phyloP scores from a whole-genome alignment of 768 basidiomycete genomes.

The Suillus hirtellus region DNA sequence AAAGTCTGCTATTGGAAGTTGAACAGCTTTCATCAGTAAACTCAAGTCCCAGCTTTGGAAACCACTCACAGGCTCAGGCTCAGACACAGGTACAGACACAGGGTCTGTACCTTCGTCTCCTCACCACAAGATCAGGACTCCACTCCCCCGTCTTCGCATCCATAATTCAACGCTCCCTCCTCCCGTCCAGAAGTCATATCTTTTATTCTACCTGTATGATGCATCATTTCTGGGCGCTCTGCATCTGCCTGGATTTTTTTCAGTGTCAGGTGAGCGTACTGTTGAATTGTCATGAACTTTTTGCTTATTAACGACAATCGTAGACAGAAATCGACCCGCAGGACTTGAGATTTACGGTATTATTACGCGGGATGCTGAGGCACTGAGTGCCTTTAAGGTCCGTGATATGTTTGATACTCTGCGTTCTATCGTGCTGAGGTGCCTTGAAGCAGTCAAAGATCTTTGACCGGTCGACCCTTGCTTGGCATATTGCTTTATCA shows the following conservation, averaged over 20 bases:
- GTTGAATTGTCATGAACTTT: no score
- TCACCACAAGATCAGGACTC: neutral
- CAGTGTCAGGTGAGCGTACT: no score
- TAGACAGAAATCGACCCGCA: neutral
- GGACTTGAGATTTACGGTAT: neutral
- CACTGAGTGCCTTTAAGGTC: neutral
- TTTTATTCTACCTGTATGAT: no score
- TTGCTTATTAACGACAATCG: no score
- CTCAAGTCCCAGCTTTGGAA: no score
- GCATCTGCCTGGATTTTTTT: no score
- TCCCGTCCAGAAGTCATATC: conserved; percentile 20
- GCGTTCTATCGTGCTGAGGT: neutral
- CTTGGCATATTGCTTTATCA: neutral
- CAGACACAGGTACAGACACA: neutral
- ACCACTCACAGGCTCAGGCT: neutral
- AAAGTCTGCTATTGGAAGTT: no score
- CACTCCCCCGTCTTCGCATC: conserved; percentile 11
- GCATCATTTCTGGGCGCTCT: no score
- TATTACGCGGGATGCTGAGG: neutral
- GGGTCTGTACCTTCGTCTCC: neutral
- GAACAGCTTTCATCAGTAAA: no score
- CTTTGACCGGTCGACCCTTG: neutral
- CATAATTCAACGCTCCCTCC: conserved; percentile 25
- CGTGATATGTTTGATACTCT: neutral
- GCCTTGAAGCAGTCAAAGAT: neutral